Conservation (phyloP, 2,329 filamentous ascomycete genomes). For the Thermomyces lanuginosus region DNA sequence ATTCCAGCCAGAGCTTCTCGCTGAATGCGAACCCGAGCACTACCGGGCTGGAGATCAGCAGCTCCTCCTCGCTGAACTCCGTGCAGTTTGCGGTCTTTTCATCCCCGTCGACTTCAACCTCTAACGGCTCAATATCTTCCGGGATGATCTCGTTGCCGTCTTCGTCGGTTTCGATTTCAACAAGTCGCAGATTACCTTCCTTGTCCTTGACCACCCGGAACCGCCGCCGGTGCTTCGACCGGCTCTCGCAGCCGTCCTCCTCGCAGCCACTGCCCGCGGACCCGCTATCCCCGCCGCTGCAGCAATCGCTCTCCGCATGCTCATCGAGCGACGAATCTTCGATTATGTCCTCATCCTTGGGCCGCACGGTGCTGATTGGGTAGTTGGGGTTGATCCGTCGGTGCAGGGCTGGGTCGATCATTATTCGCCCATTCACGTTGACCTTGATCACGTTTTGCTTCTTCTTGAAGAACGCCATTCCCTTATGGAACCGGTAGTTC, state of each 20-base stretch:
- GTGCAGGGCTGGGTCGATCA: constrained; percentile 73
- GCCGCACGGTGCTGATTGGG: constrained; percentile 54
- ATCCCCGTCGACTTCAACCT: constrained; percentile 16
- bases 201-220: constrained; percentile 41
- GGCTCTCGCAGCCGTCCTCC: constrained; percentile 20
- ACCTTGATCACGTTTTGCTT: constrained; percentile 61
- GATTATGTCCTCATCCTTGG: constrained; percentile 50
- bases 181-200: constrained; percentile 34
- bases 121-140: constrained; percentile 43
- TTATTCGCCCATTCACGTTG: constrained; percentile 71
- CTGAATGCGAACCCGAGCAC: constrained; percentile 76
- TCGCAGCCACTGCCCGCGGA: constrained; percentile 23
- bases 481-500: constrained; percentile 68
- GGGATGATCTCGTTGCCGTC: constrained; percentile 38
- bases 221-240: constrained; percentile 20
- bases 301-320: constrained; percentile 26
- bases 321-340: constrained; percentile 32
- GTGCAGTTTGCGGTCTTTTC: constrained; percentile 19
- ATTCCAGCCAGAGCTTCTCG: constrained; percentile 82
- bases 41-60: constrained; percentile 66
- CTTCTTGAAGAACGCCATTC: constrained; percentile 71
- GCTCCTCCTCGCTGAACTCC: constrained; percentile 64
- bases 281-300: constrained; percentile 20
- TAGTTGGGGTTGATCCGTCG: constrained; percentile 79
- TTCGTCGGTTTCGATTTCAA: constrained; percentile 40